Evolutionary conservation across 2,329 filamentous ascomycete genomes (phyloP), one percentile per base, ranked within the genome.

Genomic region (Trichoderma sp.): DNA sequence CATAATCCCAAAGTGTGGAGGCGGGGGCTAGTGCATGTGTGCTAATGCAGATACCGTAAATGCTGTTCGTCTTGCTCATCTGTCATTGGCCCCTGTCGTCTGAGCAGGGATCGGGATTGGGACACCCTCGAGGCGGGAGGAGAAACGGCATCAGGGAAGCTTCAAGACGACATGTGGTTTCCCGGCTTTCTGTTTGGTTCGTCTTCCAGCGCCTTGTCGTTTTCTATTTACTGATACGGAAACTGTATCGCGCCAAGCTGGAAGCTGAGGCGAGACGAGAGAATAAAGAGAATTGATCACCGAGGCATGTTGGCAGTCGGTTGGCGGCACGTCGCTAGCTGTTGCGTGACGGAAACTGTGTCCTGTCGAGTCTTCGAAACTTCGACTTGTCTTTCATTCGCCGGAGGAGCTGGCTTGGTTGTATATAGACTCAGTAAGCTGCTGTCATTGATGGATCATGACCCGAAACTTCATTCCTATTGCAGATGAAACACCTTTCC

Each of bases 1-100:
- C 57, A 60, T 51, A 60, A 60, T 43, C 19, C 3, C 34, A 51
- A 41, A 60, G 47, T 60, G 57, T 60, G 57, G 30, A 60, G 57
- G 45, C 17, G 21, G 30, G 19, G 39, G 30, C 21, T 60, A 60
- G 45, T 19, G 5, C 21, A 39, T 50, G 12, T 60, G 41, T 60
- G 45, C 45, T 60, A 28, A 43, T 51, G 21, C 19, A 12, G 14
- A 39, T 5, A 39, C 12, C 34, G 26, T 51, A 3, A 6, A 1
- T 28, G 15, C 34, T 39, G 5, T 60, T 51, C 34, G 9, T 15
- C 15, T 7, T 60, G 21, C 4, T 6, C 30, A 0, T 19, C 39
- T 5, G 24, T 15, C 21, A 57, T 28, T 51, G 45, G 45, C 57
- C n/a, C 17, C 45, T 21, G 57, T 19, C 28, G 17, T 17, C 15